Evolutionary conservation across 2,329 filamentous ascomycete species (phyloP).

Genomic region (Akanthomyces dipterigenus): DNA sequence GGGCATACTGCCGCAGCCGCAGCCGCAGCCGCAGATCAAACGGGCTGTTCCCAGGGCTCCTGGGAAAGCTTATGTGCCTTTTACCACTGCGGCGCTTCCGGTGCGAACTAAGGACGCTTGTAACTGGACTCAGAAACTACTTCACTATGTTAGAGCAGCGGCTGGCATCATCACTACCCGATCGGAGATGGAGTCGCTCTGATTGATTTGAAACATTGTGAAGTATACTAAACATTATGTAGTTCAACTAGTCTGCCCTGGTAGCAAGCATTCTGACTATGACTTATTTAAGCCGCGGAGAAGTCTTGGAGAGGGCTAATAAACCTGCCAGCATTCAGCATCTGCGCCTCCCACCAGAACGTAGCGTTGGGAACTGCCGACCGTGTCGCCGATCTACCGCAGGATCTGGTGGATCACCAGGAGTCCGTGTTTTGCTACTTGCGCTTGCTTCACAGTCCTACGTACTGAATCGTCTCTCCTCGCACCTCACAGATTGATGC

Average conservation of each 20-base stretch:
- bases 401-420: conserved; percentile 14
- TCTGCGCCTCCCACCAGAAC: conserved; percentile 17
- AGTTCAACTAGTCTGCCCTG: conserved; percentile 16
- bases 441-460: not conserved
- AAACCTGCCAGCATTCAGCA: not conserved
- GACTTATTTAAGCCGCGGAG: not conserved
- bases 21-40: too few species aligned
- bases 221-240: not conserved
- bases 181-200: conserved; percentile 8
- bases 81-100: too few species aligned
- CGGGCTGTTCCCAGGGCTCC: too few species aligned
- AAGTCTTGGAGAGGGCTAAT: not conserved
- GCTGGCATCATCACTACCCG: conserved; percentile 11
- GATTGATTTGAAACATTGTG: too few species aligned
- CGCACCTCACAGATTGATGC: conserved; percentile 5
- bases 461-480: not conserved
- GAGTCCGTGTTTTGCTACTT: not conserved
- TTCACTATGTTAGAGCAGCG: conserved; percentile 12
- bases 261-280: conserved; percentile 10
- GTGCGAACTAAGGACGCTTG: too few species aligned
- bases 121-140: too few species aligned
- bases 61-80: too few species aligned
- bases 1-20: conserved; percentile 11
- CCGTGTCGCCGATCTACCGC: conserved; percentile 13
- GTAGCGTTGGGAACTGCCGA: conserved; percentile 14